Base-by-base conservation (phyloP, 129 eudicot genomes). In the Tagetes erecta region DNA sequence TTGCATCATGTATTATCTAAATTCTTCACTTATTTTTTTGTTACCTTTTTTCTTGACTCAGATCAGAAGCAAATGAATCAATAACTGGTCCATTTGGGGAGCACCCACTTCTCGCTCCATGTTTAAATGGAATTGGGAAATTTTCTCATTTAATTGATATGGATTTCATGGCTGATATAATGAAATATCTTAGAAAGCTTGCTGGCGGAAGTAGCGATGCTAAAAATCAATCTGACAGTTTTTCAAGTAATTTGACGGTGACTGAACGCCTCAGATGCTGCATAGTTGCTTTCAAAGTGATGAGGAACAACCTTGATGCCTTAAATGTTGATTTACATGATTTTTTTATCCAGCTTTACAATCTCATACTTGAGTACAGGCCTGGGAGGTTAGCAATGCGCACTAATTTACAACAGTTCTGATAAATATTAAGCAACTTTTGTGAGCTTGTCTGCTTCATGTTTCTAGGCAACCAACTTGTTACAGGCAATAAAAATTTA, bases 221-320 rank as follows among this genome's bases (percentile, higher is more conserved):
- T 2, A 82, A 64, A 67, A 83, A 35, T 74, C 74, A 83, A 63
- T 68, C 83, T 0, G 86, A 80, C 55, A 73, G 83, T 59, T 8
- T 39, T 73, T 58, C 82, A 68, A 69, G 51, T 67, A 77, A 41
- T 51, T 73, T 93, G 83, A 86, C 98, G 36, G 95, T 93, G 46
- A 80, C 96, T 37, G 98, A 93, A 81, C 87, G 96, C n/a, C 51
- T 93, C 71, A 83, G 83, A 67, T 93, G 98, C 83, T 90, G 98
- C 86, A 90, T 93, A 69, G 96, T 90, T 60, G 98, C 98, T 51
- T 93, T 90, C 71, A 93, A 84, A 83, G 95, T 93, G 80, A 93
- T 90, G 98, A 86, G 74, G 85, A 87, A 76, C 79, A 93, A 93
- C 67, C 96, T 93, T 45, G 98, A 93, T 68, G 98, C 98, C 50